These are phyloP conservation scores for Arthrobotrys megalospora DNA, from an alignment of 2,329 filamentous ascomycete species.

Conservation along the genomic window DNA sequence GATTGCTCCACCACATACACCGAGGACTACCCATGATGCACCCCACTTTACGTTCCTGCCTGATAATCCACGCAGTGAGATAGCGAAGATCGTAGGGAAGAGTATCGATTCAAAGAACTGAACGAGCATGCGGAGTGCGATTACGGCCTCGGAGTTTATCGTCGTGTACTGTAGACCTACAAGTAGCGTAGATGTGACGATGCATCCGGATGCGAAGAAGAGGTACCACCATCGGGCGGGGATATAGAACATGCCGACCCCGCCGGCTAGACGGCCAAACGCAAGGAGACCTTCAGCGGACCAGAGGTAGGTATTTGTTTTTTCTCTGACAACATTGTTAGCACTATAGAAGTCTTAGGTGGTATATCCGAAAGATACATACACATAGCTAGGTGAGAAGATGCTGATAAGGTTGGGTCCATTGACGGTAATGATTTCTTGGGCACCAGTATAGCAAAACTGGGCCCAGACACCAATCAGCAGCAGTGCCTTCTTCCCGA, in stretches of 20 bases:
- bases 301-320: constrained; percentile 75
- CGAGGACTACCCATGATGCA: constrained; percentile 79
- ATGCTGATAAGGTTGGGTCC: constrained; percentile 73
- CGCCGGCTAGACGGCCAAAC: constrained; percentile 79
- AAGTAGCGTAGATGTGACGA: constrained; percentile 72
- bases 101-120: constrained; percentile 87
- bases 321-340: constrained; percentile 62
- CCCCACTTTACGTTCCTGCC: constrained; percentile 84
- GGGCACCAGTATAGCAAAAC: constrained; percentile 85
- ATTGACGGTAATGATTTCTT: constrained; percentile 68
- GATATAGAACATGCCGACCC: constrained; percentile 76
- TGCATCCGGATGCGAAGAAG: constrained; percentile 75
- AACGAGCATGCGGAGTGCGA: constrained; percentile 76
- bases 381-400: constrained; percentile 70
- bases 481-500: constrained; percentile 80
- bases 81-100: constrained; percentile 85
- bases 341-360: constrained; percentile 61
- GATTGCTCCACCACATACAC: constrained; percentile 80
- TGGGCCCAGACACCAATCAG: constrained; percentile 83
- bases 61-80: constrained; percentile 79
- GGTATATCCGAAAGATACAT: constrained; percentile 41
- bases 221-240: constrained; percentile 81
- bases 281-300: constrained; percentile 82
- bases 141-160: constrained; percentile 70
- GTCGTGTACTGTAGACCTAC: constrained; percentile 66